Percentiles rank a stretch among this genome's conserved stretches.
These are phyloP conservation scores for Akanthomyces muscarius DNA, from an alignment of 2,329 filamentous ascomycete species.

Conservation along the genomic window DNA sequence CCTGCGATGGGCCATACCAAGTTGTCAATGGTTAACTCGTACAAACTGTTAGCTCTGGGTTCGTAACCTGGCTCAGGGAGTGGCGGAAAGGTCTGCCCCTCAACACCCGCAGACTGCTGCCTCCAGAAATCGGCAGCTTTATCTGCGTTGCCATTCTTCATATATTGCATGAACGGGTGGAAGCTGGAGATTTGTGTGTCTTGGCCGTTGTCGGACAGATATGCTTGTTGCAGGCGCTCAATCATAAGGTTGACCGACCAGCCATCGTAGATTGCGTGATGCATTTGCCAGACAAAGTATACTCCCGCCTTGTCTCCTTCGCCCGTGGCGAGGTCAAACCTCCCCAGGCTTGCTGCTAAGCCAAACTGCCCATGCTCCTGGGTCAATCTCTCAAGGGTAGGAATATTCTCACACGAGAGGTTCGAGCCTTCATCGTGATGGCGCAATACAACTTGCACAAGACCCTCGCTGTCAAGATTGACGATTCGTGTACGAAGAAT, in stretches of 20 bases:
- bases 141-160: background rate
- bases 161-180: slow-evolving; percentile 38
- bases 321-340: slow-evolving; percentile 6
- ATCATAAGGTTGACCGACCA: slow-evolving; percentile 42
- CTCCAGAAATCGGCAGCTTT: background rate
- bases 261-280: slow-evolving; percentile 49
- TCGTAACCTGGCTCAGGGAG: background rate
- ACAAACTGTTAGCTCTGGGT: slow-evolving; percentile 16
- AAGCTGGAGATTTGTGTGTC: slow-evolving; percentile 29
- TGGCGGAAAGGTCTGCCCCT: background rate
- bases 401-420: background rate
- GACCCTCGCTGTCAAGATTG: background rate
- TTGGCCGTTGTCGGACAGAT: slow-evolving; percentile 17
- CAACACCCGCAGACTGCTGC: background rate
- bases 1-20: background rate
- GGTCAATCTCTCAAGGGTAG: background rate
- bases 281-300: slow-evolving; percentile 21
- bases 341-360: slow-evolving; percentile 16
- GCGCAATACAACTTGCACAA: background rate
- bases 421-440: background rate
- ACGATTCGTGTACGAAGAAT: slow-evolving; percentile 18
- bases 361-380: slow-evolving; percentile 8
- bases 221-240: slow-evolving; percentile 17
- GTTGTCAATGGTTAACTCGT: slow-evolving; percentile 1
- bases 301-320: background rate